Conservation (phyloP, 305 asterid genomes). For the Fraxinus dipetala region DNA sequence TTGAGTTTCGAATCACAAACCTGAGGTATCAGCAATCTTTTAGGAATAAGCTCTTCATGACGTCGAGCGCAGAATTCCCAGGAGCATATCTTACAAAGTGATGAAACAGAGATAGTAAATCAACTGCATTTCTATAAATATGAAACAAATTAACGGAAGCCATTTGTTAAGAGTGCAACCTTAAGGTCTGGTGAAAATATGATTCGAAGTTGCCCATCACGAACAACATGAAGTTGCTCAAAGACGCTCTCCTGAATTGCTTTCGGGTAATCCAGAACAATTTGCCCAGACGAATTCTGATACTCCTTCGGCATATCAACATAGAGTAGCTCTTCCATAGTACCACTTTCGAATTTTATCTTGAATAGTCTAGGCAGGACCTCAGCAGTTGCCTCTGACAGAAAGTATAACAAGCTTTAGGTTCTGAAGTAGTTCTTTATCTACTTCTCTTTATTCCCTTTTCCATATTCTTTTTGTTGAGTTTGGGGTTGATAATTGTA, state of each 20-base stretch:
- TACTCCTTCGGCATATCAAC: slow-evolving; percentile 79
- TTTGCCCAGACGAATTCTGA: slow-evolving; percentile 68
- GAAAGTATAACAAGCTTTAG: slow-evolving; percentile 26
- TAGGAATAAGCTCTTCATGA: slow-evolving; percentile 81
- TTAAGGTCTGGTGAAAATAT: slow-evolving; percentile 79
- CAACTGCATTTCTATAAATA: slow-evolving; percentile 11
- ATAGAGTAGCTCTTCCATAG: slow-evolving; percentile 65
- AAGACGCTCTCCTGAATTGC: slow-evolving; percentile 82
- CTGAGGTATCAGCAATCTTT: slow-evolving; percentile 69
- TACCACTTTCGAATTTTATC: slow-evolving; percentile 76
- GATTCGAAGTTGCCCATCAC: slow-evolving; percentile 77
- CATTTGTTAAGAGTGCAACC: slow-evolving; percentile 34
- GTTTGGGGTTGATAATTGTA: slow-evolving; percentile 5
- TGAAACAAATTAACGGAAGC: slow-evolving; percentile 11
- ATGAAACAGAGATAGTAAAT: slow-evolving; percentile 12
- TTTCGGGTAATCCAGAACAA: slow-evolving; percentile 73
- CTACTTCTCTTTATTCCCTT: not conserved
- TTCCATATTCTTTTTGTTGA: slow-evolving; percentile 15
- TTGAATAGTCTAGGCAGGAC: slow-evolving; percentile 81
- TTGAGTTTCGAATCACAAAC: slow-evolving; percentile 28
- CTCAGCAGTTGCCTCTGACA: slow-evolving; percentile 75
- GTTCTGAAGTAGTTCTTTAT: slow-evolving; percentile 2
- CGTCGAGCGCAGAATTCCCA: slow-evolving; percentile 89
- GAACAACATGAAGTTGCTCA: slow-evolving; percentile 75
- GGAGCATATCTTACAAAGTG: slow-evolving; percentile 59